Base-by-base conservation (phyloP, 1,139 yeast genomes). In the Lipomyces yarrowii region DNA sequence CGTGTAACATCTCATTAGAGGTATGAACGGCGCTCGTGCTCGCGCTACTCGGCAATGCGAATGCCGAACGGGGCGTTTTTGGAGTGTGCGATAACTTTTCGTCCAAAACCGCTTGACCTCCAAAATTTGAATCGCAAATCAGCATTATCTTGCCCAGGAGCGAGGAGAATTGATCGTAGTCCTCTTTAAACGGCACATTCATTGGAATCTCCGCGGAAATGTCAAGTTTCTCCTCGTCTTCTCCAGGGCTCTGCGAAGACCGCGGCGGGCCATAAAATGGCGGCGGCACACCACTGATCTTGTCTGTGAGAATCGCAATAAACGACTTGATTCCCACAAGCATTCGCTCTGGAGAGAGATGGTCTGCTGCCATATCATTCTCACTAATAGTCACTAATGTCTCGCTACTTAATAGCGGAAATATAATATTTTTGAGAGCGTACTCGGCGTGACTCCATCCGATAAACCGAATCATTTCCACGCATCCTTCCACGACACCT, bases 381-480 rank as follows among this genome's bases (percentile, higher is more conserved):
- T 77, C 84, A 54, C 55, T 26, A 84, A 73, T 85, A 84, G 54
- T 88, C 80, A 18, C 80, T 1, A 77, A 68, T 32, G 69, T 70
- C 21, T 73, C 73, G 18, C 75, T 76, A 30, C 74, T 76, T 48
- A 81, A 73, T 67, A 81, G 76, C 59, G 87, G 92, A 46, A 89
- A 79, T 21, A 94, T 78, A 5, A 91, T 86, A 72, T 89, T 89
- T 71, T 92, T 98, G 71, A 94, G 79, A 0, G 91, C 84, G 73
- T 89, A 89, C 73, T 89, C 92, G 66, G 90, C 85, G 71, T 92
- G 92, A 52, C 89, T 87, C 72, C 83, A 89, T 0, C 97, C 97
- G 57, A 91, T 84, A 1, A 90, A 85, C 37, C 97, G 83, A 39
- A 92, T 80, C 51, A 90, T 80, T 71, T 89, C 91, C 1, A 90